Percentiles rank a stretch among this genome's conserved stretches.
Conservation (phyloP, 2,329 filamentous ascomycete genomes). For the Aureobasidium sp. region DNA sequence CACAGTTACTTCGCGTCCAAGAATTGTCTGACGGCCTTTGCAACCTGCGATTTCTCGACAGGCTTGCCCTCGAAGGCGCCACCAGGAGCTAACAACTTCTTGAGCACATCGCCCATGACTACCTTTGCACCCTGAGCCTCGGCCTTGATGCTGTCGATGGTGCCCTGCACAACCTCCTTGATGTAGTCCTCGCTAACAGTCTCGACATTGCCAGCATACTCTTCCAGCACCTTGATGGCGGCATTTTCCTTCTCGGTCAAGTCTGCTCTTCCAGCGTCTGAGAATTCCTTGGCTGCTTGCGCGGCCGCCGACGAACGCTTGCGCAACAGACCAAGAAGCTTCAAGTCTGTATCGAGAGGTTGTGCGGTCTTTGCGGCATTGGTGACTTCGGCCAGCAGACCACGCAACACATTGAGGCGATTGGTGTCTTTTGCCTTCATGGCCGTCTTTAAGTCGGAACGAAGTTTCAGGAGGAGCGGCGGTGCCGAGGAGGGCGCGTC, state of each 20-base stretch:
- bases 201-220: slow-evolving; percentile 56
- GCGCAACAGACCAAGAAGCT: slow-evolving; percentile 61
- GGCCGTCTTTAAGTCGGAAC: slow-evolving; percentile 41
- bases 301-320: slow-evolving; percentile 53
- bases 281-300: slow-evolving; percentile 58
- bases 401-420: slow-evolving; percentile 61
- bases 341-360: slow-evolving; percentile 64
- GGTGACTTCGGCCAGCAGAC: slow-evolving; percentile 61
- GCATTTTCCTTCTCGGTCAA: slow-evolving; percentile 62
- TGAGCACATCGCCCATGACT: slow-evolving; percentile 57
- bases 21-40: slow-evolving; percentile 50
- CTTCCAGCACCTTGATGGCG: slow-evolving; percentile 58
- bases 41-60: slow-evolving; percentile 56
- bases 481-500: slow-evolving; percentile 23
- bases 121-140: slow-evolving; percentile 42
- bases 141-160: slow-evolving; percentile 45
- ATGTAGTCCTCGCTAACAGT: slow-evolving; percentile 55
- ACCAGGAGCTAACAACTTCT: slow-evolving; percentile 46
- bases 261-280: slow-evolving; percentile 57
- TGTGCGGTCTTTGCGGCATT: slow-evolving; percentile 67
- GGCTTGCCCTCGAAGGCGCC: slow-evolving; percentile 55
- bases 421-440: slow-evolving; percentile 46
- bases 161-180: slow-evolving; percentile 44
- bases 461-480: slow-evolving; percentile 39
- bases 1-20: slow-evolving; percentile 22